Conservation (phyloP, 495 filamentous ascomycete species). For the Zalerion maritima region DNA sequence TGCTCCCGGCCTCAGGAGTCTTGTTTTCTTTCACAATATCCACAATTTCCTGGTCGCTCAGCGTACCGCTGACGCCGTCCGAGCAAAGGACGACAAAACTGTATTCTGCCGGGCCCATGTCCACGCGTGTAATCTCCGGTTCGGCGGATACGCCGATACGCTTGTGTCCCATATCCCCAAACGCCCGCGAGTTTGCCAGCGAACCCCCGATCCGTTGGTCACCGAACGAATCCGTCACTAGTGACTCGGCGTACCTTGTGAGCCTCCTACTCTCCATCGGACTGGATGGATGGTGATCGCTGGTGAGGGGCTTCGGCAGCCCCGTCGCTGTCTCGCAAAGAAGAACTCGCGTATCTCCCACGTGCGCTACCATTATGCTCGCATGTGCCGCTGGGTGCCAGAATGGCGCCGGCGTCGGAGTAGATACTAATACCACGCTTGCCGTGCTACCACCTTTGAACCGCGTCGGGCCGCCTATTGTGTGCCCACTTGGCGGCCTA, state of each 20-base stretch:
- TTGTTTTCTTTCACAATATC: slow-evolving; percentile 86
- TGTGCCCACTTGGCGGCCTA: slow-evolving; percentile 32
- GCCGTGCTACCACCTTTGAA: slow-evolving; percentile 90
- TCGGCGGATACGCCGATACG: slow-evolving; percentile 88
- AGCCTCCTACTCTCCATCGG: slow-evolving; percentile 72
- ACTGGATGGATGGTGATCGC: slow-evolving; percentile 77
- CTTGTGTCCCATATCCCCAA: slow-evolving; percentile 84
- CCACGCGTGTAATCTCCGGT: slow-evolving; percentile 63
- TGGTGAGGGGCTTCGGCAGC: slow-evolving; percentile 62
- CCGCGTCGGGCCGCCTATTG: slow-evolving; percentile 53
- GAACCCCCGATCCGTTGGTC: slow-evolving; percentile 88
- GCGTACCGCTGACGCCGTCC: slow-evolving; percentile 71
- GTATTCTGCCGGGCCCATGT: slow-evolving; percentile 68
- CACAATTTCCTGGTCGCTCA: slow-evolving; percentile 85
- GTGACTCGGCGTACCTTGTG: slow-evolving; percentile 68
- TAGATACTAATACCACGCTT: slow-evolving; percentile 77
- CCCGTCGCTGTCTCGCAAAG: slow-evolving; percentile 73
- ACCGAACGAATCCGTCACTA: slow-evolving; percentile 91
- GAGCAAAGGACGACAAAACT: slow-evolving; percentile 75
- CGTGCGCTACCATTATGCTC: slow-evolving; percentile 75
- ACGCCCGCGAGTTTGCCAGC: slow-evolving; percentile 87
- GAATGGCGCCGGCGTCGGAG: slow-evolving; percentile 78
- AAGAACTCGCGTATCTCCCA: slow-evolving; percentile 82
- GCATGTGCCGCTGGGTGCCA: slow-evolving; percentile 82
- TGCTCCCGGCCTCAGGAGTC: slow-evolving; percentile 75